A percentile compares a stretch with the other conserved stretches of the same genome.
Evolutionary conservation across 352 stramenopile species (phyloP).

Genomic region (Phytophthora citrophthora): DNA sequence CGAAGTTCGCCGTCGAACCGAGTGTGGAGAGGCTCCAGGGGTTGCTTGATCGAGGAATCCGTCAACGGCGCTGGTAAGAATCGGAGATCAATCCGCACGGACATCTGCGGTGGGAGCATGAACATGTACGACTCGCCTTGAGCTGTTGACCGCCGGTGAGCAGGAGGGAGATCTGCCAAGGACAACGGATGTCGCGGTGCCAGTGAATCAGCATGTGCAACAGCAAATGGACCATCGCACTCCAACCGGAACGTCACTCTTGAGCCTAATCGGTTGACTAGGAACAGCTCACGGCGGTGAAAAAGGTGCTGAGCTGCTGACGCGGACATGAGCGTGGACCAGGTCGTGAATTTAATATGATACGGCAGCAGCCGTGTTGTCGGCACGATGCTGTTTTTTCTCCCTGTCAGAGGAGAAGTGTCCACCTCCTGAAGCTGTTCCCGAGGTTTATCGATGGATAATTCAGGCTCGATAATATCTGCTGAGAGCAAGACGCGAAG

Average conservation of each 20-base stretch:
- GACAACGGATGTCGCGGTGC: slow-evolving; percentile 70
- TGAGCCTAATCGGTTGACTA: slow-evolving; percentile 67
- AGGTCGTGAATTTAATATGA: slow-evolving; percentile 80
- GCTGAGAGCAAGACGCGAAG: slow-evolving; percentile 65
- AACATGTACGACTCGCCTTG: slow-evolving; percentile 78
- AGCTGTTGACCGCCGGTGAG: slow-evolving; percentile 48
- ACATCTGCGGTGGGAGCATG: slow-evolving; percentile 67
- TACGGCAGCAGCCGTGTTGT: slow-evolving; percentile 20
- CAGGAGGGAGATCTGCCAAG: slow-evolving; percentile 52
- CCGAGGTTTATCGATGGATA: slow-evolving; percentile 61
- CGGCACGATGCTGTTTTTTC: slow-evolving; percentile 7
- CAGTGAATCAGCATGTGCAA: slow-evolving; percentile 68
- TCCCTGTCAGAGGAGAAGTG: slow-evolving; percentile 3
- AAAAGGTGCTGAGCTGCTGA: slow-evolving; percentile 44
- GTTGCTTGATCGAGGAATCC: slow-evolving; percentile 9
- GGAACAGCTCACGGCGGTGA: slow-evolving; percentile 56
- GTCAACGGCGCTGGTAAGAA: slow-evolving; percentile 43
- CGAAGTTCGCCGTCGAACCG: slow-evolving; percentile 56
- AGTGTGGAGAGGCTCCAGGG: slow-evolving; percentile 27
- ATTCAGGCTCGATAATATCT: slow-evolving; percentile 66
- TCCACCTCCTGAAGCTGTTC: slow-evolving; percentile 24
- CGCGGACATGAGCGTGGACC: slow-evolving; percentile 54
- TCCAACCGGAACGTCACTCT: slow-evolving; percentile 78
- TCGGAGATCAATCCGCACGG: slow-evolving; percentile 71
- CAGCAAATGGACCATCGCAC: slow-evolving; percentile 61